Base-by-base conservation (phyloP, 75 land plant genomes). In the Chamaecyparis obtusa region DNA sequence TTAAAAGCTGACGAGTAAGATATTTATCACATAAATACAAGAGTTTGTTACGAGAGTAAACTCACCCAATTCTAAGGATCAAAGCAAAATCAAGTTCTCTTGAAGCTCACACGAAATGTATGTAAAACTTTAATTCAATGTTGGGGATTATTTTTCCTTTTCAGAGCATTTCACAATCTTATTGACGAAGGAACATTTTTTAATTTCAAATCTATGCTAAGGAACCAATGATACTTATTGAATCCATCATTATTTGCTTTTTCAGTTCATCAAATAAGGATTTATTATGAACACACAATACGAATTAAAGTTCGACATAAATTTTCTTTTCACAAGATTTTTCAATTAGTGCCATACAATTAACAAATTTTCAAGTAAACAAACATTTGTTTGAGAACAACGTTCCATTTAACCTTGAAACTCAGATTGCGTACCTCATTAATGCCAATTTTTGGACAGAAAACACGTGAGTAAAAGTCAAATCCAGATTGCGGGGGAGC, bases 381-480 rank as follows among this genome's bases (percentile, higher is more conserved):
- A 46, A 46, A 27, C 13, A n/a, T 44, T 44, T 41, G 16, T 46
- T 16, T 13, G 32, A 46, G 32, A 46, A 44, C 3, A 81, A 46
- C 30, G 10, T 3, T 27, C 48, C 13, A 44, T 81, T 81, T 11
- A 7, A 81, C n/a, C 33, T 81, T 27, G 4, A 78, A 39, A 81
- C 24, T 46, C 5, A 84, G 74, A n/a, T 19, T 14, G 37, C 48
- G 43, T 92, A 95, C 98, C 96, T 97, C 98, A 57, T 89, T 78
- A 19, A 97, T 85, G 5, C 98, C 98, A 3, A 86, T 79, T 54
- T 91, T 93, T 33, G 99, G 99, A 67, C 90, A 90, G 89, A 97
- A 97, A 77, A 93, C 93, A 3, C 98, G 91, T 78, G 98, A 91
- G 56, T 86, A 91, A 74, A 96, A 93, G 83, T 96, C 98, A 89